Percentiles rank a stretch among this genome's conserved stretches.
Conservation (phyloP, 495 filamentous ascomycete genomes). For the Talaromyces wortmannii region DNA sequence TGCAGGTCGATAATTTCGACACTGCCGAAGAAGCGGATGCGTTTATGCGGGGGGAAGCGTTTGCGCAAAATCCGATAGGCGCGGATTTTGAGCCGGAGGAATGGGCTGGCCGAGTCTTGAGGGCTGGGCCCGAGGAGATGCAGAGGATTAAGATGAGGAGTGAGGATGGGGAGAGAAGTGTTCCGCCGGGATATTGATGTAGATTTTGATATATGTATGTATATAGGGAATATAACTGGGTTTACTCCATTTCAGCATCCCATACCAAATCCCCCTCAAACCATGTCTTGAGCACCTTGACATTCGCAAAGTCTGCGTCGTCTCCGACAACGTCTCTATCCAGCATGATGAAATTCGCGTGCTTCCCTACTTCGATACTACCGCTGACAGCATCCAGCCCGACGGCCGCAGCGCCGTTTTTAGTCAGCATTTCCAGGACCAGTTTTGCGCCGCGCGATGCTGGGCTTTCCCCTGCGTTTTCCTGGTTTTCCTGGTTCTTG, state of each 20-base stretch:
- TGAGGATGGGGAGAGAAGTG: not conserved
- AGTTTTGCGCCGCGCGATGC: not conserved
- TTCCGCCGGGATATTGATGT: not conserved
- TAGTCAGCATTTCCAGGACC: constrained; percentile 2
- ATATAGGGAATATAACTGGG: not conserved
- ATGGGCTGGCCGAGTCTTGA: not conserved
- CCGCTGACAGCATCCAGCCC: not conserved
- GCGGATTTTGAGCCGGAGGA: not conserved
- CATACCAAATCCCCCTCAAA: constrained; percentile 1
- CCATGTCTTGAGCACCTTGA: constrained; percentile 2
- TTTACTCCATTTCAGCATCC: constrained; percentile 1
- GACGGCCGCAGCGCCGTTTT: not conserved
- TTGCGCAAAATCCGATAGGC: not conserved
- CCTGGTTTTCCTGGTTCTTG: not conserved
- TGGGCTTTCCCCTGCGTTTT: not conserved
- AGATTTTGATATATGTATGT: not conserved
- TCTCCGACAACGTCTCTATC: constrained; percentile 1
- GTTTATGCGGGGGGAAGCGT: not conserved
- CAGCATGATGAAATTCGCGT: constrained; percentile 3
- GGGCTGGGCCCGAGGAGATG: not conserved
- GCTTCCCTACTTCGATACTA: constrained; percentile 1
- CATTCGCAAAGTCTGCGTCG: constrained; percentile 1
- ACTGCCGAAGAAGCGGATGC: not conserved
- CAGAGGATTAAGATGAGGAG: not conserved
- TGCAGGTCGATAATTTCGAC: constrained; percentile 37